A percentile compares a stretch with the other conserved stretches of the same genome.
phyloP scores from a whole-genome alignment of 192 early-diverging fungal species.

The Chytriomyces hyalinus region DNA sequence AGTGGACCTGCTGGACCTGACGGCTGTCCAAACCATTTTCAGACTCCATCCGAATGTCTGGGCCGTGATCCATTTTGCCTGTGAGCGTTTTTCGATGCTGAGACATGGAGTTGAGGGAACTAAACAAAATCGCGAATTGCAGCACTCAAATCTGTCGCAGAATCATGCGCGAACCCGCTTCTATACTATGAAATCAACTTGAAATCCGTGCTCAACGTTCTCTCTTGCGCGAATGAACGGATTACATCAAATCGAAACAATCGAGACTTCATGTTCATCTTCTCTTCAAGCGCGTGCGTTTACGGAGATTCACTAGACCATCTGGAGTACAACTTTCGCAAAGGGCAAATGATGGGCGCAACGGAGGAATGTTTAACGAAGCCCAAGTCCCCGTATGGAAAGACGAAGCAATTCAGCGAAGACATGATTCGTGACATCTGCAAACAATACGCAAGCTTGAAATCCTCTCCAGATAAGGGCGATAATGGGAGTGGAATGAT shows the following conservation, averaged over 20 bases:
- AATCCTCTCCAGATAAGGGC: background rate
- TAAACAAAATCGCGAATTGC: background rate
- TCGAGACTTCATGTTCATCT: slow-evolving; percentile 77
- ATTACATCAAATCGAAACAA: slow-evolving; percentile 53
- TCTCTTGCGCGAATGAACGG: slow-evolving; percentile 52
- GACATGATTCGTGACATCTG: slow-evolving; percentile 62
- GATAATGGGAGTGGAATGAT: background rate
- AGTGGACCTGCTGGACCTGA: slow-evolving; percentile 68
- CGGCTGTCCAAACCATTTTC: slow-evolving; percentile 68
- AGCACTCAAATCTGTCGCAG: slow-evolving; percentile 72
- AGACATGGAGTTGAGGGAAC: background rate
- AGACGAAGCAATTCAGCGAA: slow-evolving; percentile 80
- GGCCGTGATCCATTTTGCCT: slow-evolving; percentile 32
- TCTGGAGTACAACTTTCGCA: slow-evolving; percentile 48
- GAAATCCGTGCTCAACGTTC: slow-evolving; percentile 72
- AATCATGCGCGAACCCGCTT: slow-evolving; percentile 74
- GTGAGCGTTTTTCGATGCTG: background rate
- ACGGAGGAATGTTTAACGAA: slow-evolving; percentile 74
- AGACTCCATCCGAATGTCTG: slow-evolving; percentile 30
- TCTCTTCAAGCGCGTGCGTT: slow-evolving; percentile 83
- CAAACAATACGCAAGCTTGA: background rate
- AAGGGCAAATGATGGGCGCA: slow-evolving; percentile 53
- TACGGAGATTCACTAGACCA: slow-evolving; percentile 56
- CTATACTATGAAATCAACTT: slow-evolving; percentile 86
- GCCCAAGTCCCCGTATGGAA: slow-evolving; percentile 80